These are phyloP conservation scores for Aphanocladium album DNA, from an alignment of 2,329 filamentous ascomycete genomes.

Conservation along the genomic window DNA sequence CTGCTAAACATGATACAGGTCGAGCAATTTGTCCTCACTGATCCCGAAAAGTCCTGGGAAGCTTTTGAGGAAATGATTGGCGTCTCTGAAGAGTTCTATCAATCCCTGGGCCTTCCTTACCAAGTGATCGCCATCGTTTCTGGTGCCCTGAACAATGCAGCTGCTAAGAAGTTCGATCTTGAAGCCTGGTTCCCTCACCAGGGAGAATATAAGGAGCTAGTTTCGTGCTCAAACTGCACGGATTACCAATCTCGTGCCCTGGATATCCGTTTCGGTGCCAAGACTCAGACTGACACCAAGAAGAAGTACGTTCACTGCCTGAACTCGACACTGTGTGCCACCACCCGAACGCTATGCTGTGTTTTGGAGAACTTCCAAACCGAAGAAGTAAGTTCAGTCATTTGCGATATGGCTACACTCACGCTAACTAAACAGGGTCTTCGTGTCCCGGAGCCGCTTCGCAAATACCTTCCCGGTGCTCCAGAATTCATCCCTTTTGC, in stretches of 20 bases:
- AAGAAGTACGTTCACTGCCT: constrained; percentile 95
- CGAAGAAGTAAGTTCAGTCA: constrained; percentile 56
- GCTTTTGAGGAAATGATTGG: constrained; percentile 90
- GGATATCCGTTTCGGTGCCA: constrained; percentile 85
- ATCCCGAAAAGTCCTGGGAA: constrained; percentile 88
- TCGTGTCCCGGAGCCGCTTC: constrained; percentile 73
- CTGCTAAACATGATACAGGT: constrained; percentile 33
- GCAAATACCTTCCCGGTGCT: constrained; percentile 84
- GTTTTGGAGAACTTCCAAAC: constrained; percentile 96
- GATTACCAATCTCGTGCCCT: constrained; percentile 94
- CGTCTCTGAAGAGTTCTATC: constrained; percentile 90
- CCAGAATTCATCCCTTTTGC: constrained; percentile 86
- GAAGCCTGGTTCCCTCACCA: constrained; percentile 97
- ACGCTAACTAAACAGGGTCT: constrained; percentile 51
- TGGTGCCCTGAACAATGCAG: constrained; percentile 76
- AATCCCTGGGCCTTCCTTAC: constrained; percentile 83
- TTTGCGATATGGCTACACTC: background rate
- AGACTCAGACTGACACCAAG: constrained; percentile 73
- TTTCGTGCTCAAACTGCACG: constrained; percentile 96
- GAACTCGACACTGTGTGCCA: constrained; percentile 86
- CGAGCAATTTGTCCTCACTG: constrained; percentile 74
- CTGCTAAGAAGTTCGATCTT: constrained; percentile 87
- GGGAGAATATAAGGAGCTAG: constrained; percentile 96
- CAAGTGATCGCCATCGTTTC: constrained; percentile 91
- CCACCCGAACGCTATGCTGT: constrained; percentile 88